Percentiles rank a stretch among this genome's conserved stretches.
Conservation (phyloP, 2,329 filamentous ascomycete genomes). For the Alternaria ventricosa region DNA sequence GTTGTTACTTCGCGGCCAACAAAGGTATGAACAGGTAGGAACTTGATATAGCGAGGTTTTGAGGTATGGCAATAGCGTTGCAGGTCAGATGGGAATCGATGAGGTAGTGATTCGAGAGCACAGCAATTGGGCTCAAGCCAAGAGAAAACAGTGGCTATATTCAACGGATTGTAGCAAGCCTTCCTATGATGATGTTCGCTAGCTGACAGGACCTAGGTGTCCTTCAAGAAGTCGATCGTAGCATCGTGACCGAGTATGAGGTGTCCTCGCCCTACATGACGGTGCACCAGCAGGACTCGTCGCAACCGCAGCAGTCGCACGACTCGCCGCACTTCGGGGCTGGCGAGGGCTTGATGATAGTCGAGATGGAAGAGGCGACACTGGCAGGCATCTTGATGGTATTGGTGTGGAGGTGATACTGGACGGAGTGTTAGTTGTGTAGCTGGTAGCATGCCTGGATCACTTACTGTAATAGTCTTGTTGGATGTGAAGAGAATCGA, state of each 20-base stretch:
- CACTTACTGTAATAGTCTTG: neutral
- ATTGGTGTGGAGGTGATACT: neutral
- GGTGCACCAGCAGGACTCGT: slow-evolving; percentile 39
- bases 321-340: slow-evolving; percentile 43
- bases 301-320: slow-evolving; percentile 50
- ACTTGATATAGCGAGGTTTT: neutral
- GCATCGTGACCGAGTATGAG: neutral
- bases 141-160: neutral
- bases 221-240: neutral
- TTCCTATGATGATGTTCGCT: neutral
- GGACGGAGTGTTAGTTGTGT: neutral
- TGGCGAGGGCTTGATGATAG: slow-evolving; percentile 48
- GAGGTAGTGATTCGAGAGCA: neutral
- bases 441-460: neutral
- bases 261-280: slow-evolving; percentile 9
- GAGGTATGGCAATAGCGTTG: neutral
- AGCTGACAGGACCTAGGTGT: neutral
- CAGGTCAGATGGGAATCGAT: neutral
- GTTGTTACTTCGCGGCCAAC: neutral
- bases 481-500: neutral
- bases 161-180: neutral
- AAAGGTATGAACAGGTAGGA: neutral
- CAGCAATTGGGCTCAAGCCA: neutral
- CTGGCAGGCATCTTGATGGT: slow-evolving; percentile 40
- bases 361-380: slow-evolving; percentile 43